Evolutionary conservation across 2,329 filamentous ascomycete genomes (phyloP).

Genomic region (Fusarium duplospermum): DNA sequence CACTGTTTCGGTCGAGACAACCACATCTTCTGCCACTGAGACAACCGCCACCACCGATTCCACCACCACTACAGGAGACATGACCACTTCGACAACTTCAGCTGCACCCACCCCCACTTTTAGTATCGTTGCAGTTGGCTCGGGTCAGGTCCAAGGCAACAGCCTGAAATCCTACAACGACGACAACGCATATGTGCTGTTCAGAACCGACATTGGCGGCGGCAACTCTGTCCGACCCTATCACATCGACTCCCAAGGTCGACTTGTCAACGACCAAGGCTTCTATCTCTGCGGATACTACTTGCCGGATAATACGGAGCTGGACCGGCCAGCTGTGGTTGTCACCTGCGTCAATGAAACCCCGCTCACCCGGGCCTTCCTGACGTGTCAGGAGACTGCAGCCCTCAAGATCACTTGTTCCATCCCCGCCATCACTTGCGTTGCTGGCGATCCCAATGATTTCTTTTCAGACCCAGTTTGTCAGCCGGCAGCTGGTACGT

Average conservation of each 20-base stretch:
- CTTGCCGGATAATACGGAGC: too few relatives aligned
- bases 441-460: background rate
- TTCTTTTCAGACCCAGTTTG: background rate
- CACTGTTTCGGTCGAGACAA: background rate
- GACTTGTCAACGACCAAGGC: background rate
- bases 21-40: background rate
- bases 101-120: background rate
- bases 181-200: too few relatives aligned
- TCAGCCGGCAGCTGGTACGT: background rate
- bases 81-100: background rate
- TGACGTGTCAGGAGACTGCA: background rate
- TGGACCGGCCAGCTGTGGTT: background rate
- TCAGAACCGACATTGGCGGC: too few relatives aligned
- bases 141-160: background rate
- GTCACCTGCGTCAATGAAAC: background rate
- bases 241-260: background rate
- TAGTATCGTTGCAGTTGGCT: background rate
- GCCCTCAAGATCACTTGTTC: background rate
- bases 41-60: background rate
- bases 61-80: background rate
- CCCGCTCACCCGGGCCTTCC: background rate
- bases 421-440: background rate
- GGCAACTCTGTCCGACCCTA: background rate
- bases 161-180: background rate
- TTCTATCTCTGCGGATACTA: background rate